phyloP scores from a whole-genome alignment of 2,329 filamentous ascomycete species.

The Aspergillus costaricaensis region DNA sequence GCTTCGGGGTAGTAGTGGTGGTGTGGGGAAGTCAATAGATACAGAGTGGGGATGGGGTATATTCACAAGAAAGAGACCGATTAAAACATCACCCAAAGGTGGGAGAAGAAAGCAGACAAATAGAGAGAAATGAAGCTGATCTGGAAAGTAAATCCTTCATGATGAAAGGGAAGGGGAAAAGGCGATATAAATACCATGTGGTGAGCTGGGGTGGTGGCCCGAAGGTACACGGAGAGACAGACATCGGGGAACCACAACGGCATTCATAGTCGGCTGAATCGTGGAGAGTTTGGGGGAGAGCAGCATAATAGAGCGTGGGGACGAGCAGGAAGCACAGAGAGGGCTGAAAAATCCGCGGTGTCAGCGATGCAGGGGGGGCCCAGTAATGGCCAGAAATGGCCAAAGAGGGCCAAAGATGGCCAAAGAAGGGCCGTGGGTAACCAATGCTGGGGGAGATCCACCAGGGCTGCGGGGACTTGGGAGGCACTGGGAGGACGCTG shows the following conservation, averaged over 20 bases:
- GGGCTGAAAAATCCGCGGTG: background rate
- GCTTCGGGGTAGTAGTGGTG: slow-evolving; percentile 2
- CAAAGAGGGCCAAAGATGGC: background rate
- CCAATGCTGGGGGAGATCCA: slow-evolving; percentile 3
- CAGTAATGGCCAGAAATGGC: no score
- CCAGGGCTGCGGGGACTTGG: slow-evolving; percentile 10
- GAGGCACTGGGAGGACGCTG: slow-evolving; percentile 3
- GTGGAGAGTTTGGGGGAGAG: slow-evolving; percentile 12
- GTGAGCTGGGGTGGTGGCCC: slow-evolving; percentile 19
- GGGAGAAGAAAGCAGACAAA: slow-evolving; percentile 1
- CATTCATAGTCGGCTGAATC: slow-evolving; percentile 39
- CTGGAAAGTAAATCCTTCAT: slow-evolving; percentile 4
- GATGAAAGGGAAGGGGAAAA: slow-evolving; percentile 27
- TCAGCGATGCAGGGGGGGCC: background rate
- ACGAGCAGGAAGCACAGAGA: background rate
- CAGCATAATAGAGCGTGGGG: slow-evolving; percentile 9
- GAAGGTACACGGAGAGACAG: slow-evolving; percentile 19
- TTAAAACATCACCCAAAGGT: background rate
- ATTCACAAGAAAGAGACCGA: background rate
- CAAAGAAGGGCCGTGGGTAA: slow-evolving; percentile 1
- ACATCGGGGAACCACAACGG: slow-evolving; percentile 36
- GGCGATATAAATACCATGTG: slow-evolving; percentile 28
- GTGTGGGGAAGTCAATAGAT: background rate
- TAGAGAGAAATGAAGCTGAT: slow-evolving; percentile 4
- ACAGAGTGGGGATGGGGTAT: background rate